Evolutionary conservation across 306 rosid genomes (phyloP).

Genomic region (Glycine soja): DNA sequence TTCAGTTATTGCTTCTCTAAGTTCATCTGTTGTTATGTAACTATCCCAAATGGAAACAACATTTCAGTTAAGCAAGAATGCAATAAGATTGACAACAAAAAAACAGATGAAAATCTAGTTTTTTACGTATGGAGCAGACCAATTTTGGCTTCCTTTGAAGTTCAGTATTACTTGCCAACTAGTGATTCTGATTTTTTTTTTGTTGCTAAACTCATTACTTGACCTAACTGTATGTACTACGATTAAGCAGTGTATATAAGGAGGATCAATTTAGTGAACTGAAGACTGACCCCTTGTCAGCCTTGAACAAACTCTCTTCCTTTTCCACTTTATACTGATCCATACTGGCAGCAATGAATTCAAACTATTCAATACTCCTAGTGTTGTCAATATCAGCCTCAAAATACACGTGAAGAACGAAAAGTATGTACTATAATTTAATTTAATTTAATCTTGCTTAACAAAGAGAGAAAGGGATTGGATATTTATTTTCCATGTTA

Average conservation of each 20-base stretch:
- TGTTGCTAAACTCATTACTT: too few relatives aligned
- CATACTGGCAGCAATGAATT: constrained; percentile 91
- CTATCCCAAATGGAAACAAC: constrained; percentile 49
- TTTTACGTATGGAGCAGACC: background rate
- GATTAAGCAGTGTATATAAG: background rate
- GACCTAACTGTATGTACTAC: background rate
- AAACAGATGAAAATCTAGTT: background rate
- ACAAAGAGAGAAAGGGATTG: background rate
- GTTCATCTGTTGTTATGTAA: constrained; percentile 84
- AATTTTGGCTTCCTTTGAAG: background rate
- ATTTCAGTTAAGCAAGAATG: constrained; percentile 11
- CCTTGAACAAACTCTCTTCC: constrained; percentile 74
- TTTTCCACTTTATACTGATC: constrained; percentile 77
- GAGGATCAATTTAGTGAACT: background rate
- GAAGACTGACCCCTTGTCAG: constrained; percentile 78
- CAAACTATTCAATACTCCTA: constrained; percentile 78
- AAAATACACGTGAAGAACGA: constrained; percentile 9
- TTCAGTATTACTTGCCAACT: background rate
- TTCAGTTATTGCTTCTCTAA: constrained; percentile 74
- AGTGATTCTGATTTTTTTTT: background rate
- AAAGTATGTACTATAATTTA: background rate
- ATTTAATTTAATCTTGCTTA: constrained; percentile 6
- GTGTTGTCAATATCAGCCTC: constrained; percentile 80
- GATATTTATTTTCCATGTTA: constrained; percentile 21
- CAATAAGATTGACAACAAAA: background rate